Conservation (phyloP, 441 rosid genomes). For the Arabidopsis hybrid region DNA sequence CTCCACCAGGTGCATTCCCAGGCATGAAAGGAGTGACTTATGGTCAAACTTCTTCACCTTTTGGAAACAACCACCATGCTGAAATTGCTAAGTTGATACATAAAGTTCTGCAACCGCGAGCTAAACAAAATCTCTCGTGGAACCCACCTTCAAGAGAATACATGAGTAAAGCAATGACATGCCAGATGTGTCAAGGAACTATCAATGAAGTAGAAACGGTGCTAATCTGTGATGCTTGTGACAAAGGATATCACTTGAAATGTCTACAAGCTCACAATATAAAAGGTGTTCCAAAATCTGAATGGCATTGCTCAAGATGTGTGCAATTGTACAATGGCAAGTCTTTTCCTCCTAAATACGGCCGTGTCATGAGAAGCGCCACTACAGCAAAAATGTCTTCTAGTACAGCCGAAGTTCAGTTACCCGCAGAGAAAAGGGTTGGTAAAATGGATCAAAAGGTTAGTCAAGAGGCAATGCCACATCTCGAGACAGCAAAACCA, state of each 20-base stretch:
- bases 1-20: conserved; percentile 58
- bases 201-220: conserved; percentile 84
- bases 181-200: conserved; percentile 76
- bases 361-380: conserved; percentile 84
- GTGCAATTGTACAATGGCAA: conserved; percentile 81
- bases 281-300: conserved; percentile 89
- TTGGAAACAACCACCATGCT: conserved; percentile 57
- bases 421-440: conserved; percentile 66
- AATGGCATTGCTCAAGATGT: conserved; percentile 97
- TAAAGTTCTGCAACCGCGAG: conserved; percentile 74
- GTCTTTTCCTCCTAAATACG: conserved; percentile 96
- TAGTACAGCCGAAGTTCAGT: conserved; percentile 57
- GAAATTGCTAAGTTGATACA: conserved; percentile 85
- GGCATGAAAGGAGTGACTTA: conserved; percentile 59
- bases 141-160: conserved; percentile 97
- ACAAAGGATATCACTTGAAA: conserved; percentile 90
- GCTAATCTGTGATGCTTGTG: conserved; percentile 94
- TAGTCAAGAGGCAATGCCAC: conserved; percentile 55
- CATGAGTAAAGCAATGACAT: conserved; percentile 82
- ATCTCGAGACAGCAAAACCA: conserved; percentile 46
- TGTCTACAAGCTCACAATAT: conserved; percentile 77
- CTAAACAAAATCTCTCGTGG: conserved; percentile 80
- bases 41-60: conserved; percentile 62
- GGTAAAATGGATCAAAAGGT: conserved; percentile 52
- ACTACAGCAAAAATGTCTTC: conserved; percentile 66